Percentiles rank a stretch among this genome's conserved stretches.
Evolutionary conservation across 1,139 yeast genomes (phyloP).

Genomic region (Meyerozyma elateridarum): DNA sequence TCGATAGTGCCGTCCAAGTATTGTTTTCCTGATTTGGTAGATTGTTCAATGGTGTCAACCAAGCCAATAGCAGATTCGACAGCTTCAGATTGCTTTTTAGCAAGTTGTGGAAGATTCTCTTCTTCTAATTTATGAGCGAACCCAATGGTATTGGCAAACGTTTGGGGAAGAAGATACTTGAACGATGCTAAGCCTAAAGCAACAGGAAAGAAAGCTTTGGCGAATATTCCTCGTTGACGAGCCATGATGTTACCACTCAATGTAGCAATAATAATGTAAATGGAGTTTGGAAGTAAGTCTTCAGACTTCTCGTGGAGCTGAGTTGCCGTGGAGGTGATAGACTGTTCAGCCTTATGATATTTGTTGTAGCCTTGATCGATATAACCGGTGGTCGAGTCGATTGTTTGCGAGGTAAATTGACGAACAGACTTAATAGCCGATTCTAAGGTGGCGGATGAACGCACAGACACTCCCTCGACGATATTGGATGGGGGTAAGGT

Average conservation of each 20-base stretch:
- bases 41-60: conserved; percentile 34
- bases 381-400: conserved; percentile 30
- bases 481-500: conserved; percentile 38
- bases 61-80: conserved; percentile 44
- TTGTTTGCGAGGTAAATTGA: conserved; percentile 15
- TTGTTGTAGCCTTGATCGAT: conserved; percentile 38
- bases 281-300: conserved; percentile 69
- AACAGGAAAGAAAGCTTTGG: conserved; percentile 61
- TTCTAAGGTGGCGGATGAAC: conserved; percentile 49
- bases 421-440: conserved; percentile 45
- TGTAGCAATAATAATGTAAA: conserved; percentile 70
- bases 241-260: conserved; percentile 78
- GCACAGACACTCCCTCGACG: conserved; percentile 55
- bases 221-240: conserved; percentile 60
- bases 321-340: conserved; percentile 63
- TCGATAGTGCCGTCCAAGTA: conserved; percentile 38
- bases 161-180: conserved; percentile 70
- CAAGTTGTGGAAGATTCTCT: conserved; percentile 58
- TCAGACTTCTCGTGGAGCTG: conserved; percentile 68
- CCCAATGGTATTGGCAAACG: conserved; percentile 60
- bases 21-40: conserved; percentile 34
- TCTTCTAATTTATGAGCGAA: conserved; percentile 67
- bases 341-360: conserved; percentile 59
- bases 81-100: conserved; percentile 56
- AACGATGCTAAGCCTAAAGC: conserved; percentile 67